Conservation (phyloP, 768 basidiomycete genomes). For the Botryobasidium botryosum region DNA sequence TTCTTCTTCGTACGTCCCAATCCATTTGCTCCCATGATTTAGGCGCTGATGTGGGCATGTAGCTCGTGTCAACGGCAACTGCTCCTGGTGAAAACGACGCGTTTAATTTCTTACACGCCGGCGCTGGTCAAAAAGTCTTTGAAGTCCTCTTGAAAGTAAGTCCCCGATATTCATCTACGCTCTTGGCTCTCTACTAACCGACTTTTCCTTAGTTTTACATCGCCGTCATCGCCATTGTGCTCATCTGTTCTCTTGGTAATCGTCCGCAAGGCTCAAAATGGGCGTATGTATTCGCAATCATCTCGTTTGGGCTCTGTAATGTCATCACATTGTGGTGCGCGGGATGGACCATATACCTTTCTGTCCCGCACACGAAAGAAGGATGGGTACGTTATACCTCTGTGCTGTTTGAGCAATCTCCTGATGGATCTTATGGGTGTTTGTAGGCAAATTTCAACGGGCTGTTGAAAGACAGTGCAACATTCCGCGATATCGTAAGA, state of each 20-base stretch:
- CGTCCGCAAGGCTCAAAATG: conserved; percentile 69
- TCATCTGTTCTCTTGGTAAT: conserved; percentile 82
- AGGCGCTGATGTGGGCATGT: conserved; percentile 11
- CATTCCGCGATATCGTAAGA: conserved; percentile 72
- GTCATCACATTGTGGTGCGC: conserved; percentile 74
- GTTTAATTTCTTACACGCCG: conserved; percentile 62
- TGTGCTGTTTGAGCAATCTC: neutral
- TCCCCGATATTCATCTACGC: neutral
- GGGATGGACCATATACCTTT: conserved; percentile 75
- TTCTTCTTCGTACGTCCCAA: conserved; percentile 42
- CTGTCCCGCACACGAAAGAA: conserved; percentile 52
- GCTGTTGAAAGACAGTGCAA: conserved; percentile 45
- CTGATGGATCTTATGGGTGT: conserved; percentile 17
- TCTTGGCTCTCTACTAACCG: neutral
- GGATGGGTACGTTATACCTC: conserved; percentile 44
- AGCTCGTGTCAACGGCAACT: conserved; percentile 75
- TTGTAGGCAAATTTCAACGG: conserved; percentile 28
- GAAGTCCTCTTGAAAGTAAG: conserved; percentile 51
- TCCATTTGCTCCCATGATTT: conserved; percentile 1
- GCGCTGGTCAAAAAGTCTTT: conserved; percentile 57
- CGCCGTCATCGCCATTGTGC: conserved; percentile 60
- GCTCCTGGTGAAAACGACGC: conserved; percentile 37
- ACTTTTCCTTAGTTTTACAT: conserved; percentile 45
- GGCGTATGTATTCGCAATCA: conserved; percentile 59
- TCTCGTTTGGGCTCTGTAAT: conserved; percentile 65